These are phyloP conservation scores for Fonsecaea pugnacius DNA, from an alignment of 2,329 filamentous ascomycete species.

Conservation along the genomic window DNA sequence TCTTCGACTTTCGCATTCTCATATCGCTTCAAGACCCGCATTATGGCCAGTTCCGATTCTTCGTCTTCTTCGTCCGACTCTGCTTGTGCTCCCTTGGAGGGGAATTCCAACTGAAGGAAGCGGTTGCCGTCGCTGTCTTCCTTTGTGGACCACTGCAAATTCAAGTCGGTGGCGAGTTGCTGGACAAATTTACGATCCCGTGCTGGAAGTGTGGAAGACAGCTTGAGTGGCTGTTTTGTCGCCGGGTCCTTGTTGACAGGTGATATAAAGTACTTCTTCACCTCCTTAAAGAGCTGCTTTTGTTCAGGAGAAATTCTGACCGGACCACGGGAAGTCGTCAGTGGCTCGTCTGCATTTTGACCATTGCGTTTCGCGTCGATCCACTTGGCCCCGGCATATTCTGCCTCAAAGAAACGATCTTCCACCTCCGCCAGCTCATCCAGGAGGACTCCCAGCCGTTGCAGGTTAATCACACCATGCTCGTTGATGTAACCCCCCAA, in stretches of 20 bases:
- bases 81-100: conserved; percentile 57
- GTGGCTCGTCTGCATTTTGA: conserved; percentile 62
- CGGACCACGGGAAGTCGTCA: conserved; percentile 58
- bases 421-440: conserved; percentile 87
- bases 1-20: conserved; percentile 88
- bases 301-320: conserved; percentile 75
- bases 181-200: conserved; percentile 92
- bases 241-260: conserved; percentile 59
- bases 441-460: conserved; percentile 75
- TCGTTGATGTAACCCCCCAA: conserved; percentile 97
- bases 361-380: conserved; percentile 83
- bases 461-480: conserved; percentile 85
- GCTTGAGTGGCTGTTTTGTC: conserved; percentile 64
- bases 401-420: conserved; percentile 87
- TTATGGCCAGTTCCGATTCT: conserved; percentile 79
- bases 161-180: conserved; percentile 74
- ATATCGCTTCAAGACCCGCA: conserved; percentile 84
- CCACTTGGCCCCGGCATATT: conserved; percentile 88
- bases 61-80: conserved; percentile 78
- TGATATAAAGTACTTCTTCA: conserved; percentile 80
- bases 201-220: conserved; percentile 74
- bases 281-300: conserved; percentile 76
- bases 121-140: conserved; percentile 68
- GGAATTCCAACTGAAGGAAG: conserved; percentile 67
- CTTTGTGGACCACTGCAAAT: conserved; percentile 67